Conservation (phyloP, 805 yeast genomes). For the Henningerozyma blattae region DNA sequence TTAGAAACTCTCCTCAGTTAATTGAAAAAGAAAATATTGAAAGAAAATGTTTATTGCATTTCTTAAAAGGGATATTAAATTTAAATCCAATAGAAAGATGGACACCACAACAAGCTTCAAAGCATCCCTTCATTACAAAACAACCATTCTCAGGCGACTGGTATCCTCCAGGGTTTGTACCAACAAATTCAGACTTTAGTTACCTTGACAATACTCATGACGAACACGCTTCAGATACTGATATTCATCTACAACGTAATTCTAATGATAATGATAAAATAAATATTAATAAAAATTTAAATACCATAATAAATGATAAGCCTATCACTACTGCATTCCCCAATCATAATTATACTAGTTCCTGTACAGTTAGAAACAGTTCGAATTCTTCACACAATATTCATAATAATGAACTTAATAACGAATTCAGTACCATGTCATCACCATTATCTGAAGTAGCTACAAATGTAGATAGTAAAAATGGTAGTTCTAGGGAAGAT, state of each 20-base stretch:
- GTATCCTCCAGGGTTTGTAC: slow-evolving; percentile 37
- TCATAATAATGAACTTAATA: too few relatives aligned
- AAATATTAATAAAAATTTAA: too few relatives aligned
- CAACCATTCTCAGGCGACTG: slow-evolving; percentile 41
- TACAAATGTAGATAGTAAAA: not conserved
- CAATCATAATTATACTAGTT: too few relatives aligned
- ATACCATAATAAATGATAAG: too few relatives aligned
- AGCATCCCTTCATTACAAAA: slow-evolving; percentile 80
- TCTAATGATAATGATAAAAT: not conserved
- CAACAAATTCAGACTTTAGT: too few relatives aligned
- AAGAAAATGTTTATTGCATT: slow-evolving; percentile 61
- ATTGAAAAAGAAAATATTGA: slow-evolving; percentile 64
- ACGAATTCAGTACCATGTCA: too few relatives aligned
- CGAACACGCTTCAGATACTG: too few relatives aligned
- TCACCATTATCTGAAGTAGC: too few relatives aligned
- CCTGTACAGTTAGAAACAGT: too few relatives aligned
- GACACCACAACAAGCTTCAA: slow-evolving; percentile 90
- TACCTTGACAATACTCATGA: too few relatives aligned
- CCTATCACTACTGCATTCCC: too few relatives aligned
- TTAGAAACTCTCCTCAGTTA: slow-evolving; percentile 20
- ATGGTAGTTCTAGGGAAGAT: not conserved
- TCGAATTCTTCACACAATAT: too few relatives aligned
- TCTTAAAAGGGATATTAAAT: slow-evolving; percentile 63
- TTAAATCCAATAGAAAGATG: slow-evolving; percentile 88
- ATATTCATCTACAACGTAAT: not conserved